Conservation (phyloP, 2,329 filamentous ascomycete genomes). For the Chalaropsis ovoidea region DNA sequence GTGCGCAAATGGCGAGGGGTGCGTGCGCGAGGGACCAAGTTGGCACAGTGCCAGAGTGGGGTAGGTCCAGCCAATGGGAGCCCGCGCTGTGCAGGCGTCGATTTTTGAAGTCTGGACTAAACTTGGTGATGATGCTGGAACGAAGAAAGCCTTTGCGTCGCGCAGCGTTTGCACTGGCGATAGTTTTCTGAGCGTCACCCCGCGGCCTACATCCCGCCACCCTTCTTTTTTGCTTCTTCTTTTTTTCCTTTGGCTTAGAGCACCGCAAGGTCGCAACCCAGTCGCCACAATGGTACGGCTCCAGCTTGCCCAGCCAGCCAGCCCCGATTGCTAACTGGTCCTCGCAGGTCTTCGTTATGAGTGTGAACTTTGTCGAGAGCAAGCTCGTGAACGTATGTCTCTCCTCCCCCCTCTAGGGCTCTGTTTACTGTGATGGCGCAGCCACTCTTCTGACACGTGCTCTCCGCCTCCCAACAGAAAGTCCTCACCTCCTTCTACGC, state of each 20-base stretch:
- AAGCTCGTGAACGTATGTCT: conserved; percentile 67
- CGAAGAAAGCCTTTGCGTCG: conserved; percentile 11
- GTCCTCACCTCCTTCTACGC: conserved; percentile 79
- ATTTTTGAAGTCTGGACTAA: background rate
- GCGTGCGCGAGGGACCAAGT: background rate
- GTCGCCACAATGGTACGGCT: conserved; percentile 21
- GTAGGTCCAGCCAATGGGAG: conserved; percentile 13
- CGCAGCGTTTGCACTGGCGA: background rate
- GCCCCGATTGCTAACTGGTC: conserved; percentile 9
- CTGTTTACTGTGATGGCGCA: background rate
- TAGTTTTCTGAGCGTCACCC: background rate
- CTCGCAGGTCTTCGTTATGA: conserved; percentile 68
- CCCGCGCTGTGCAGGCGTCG: no score
- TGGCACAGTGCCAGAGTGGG: background rate
- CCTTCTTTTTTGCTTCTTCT: background rate
- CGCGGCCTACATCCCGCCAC: background rate
- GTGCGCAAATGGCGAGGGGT: background rate
- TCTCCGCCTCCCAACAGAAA: conserved; percentile 39
- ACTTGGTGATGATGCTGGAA: conserved; percentile 11
- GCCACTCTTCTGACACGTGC: background rate
- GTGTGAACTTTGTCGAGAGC: conserved; percentile 73
- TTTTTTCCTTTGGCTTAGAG: background rate
- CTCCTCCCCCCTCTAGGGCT: conserved; percentile 14
- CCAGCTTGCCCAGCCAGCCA: background rate
- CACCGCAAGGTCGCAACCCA: conserved; percentile 17